A percentile compares a stretch with the other conserved stretches of the same genome.
These are phyloP conservation scores for Lodderomyces theae DNA, from an alignment of 1,139 yeast genomes.

Conservation along the genomic window DNA sequence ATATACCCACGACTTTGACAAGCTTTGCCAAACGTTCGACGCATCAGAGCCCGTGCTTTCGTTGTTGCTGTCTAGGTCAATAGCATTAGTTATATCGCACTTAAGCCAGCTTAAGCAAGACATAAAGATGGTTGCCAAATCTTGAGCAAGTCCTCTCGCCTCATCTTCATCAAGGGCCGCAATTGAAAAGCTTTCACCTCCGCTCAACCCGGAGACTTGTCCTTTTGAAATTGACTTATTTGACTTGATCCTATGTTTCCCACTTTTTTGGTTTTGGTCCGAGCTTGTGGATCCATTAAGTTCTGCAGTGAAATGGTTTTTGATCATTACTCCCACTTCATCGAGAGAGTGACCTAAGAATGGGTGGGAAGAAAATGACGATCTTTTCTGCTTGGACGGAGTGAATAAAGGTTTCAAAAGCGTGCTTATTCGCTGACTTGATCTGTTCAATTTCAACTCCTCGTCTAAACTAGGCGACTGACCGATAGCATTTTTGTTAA, in stretches of 20 bases:
- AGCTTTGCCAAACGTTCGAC: neutral
- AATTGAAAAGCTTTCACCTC: neutral
- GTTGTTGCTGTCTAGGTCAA: too few relatives aligned
- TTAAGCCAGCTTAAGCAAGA: slow-evolving; percentile 24
- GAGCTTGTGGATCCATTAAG: neutral
- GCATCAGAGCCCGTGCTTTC: neutral
- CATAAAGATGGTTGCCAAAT: slow-evolving; percentile 26
- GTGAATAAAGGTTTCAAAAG: slow-evolving; percentile 18
- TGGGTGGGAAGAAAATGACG: slow-evolving; percentile 19
- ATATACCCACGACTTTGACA: neutral
- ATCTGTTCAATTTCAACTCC: slow-evolving; percentile 4
- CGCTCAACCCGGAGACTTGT: neutral
- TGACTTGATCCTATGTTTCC: slow-evolving; percentile 3
- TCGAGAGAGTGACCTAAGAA: slow-evolving; percentile 25
- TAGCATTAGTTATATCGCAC: slow-evolving; percentile 21
- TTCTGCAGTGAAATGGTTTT: slow-evolving; percentile 21
- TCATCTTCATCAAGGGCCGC: slow-evolving; percentile 15
- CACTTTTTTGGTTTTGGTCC: slow-evolving; percentile 4
- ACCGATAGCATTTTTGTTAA: neutral
- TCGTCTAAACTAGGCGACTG: too few relatives aligned
- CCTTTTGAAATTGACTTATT: slow-evolving; percentile 3
- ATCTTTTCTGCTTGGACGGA: slow-evolving; percentile 15
- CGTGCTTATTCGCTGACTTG: slow-evolving; percentile 2
- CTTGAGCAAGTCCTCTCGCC: slow-evolving; percentile 34
- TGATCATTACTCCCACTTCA: slow-evolving; percentile 28